Evolutionary conservation across 305 asterid genomes (phyloP).

Genomic region (Solanum chacoense): DNA sequence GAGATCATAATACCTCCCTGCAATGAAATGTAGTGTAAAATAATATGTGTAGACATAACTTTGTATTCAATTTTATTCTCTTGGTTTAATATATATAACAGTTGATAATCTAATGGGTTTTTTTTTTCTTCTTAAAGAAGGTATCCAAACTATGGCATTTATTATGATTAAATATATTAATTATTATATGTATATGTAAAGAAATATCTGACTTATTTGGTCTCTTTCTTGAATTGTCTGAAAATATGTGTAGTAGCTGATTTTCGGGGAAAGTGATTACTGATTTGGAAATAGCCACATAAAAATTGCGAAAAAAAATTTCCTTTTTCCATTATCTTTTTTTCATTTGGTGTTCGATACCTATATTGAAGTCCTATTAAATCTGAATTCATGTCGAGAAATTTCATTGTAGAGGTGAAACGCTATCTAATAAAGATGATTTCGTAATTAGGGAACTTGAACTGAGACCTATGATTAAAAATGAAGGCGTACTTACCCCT

Average conservation of each 20-base stretch:
- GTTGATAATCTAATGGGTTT: background rate
- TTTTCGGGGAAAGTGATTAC: background rate
- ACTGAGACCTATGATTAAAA: background rate
- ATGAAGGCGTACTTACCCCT: too few species aligned
- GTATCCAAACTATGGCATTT: background rate
- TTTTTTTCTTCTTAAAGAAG: background rate
- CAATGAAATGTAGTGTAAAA: background rate
- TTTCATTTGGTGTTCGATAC: too few species aligned
- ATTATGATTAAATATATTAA: background rate
- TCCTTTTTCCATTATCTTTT: background rate
- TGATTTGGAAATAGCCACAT: background rate
- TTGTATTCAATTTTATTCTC: background rate
- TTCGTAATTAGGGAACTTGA: accelerated
- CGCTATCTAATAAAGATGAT: too few species aligned
- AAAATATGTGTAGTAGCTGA: background rate
- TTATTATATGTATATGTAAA: background rate
- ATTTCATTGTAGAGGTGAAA: background rate
- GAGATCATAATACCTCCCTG: background rate
- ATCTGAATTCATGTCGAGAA: accelerated
- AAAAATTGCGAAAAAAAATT: background rate
- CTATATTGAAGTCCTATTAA: too few species aligned
- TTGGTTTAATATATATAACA: background rate
- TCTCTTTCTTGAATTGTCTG: background rate
- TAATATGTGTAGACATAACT: background rate
- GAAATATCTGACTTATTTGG: background rate